These are phyloP conservation scores for Saccharomyces kudriavzevii DNA, from an alignment of 805 yeast species.

Conservation along the genomic window DNA sequence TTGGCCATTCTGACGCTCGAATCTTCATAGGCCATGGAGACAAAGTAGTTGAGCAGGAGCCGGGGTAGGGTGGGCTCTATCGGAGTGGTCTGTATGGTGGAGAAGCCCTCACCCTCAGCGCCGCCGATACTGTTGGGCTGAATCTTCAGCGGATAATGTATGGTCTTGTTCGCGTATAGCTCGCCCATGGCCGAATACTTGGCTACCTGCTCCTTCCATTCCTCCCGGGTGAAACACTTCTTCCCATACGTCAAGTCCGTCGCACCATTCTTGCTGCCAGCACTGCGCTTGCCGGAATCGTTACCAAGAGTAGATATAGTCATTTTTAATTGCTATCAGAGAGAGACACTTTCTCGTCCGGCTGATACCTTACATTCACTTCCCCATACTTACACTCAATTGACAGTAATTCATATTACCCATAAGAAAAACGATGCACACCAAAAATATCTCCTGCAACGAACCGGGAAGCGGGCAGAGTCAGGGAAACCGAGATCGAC, in stretches of 20 bases:
- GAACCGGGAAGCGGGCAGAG: not conserved
- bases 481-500: not conserved
- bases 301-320: not conserved
- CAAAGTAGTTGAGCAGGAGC: conserved; percentile 62
- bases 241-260: not conserved
- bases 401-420: not conserved
- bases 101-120: conserved; percentile 1
- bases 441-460: not conserved
- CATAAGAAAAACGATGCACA: not conserved
- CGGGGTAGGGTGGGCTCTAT: conserved; percentile 34
- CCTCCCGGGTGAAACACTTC: conserved; percentile 21
- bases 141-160: not conserved
- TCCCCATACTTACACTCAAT: not conserved
- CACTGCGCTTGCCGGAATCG: not conserved
- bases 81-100: conserved; percentile 7
- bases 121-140: not conserved
- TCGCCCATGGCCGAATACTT: conserved; percentile 1
- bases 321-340: not conserved
- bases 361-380: not conserved
- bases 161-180: not conserved
- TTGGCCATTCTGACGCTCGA: conserved; percentile 56
- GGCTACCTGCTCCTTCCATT: conserved; percentile 22
- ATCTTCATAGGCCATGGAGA: conserved; percentile 68
- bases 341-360: not conserved
- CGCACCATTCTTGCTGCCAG: not conserved